A percentile compares a stretch with the other conserved stretches of the same genome.
Conservation (phyloP, 2,329 filamentous ascomycete genomes). For the Beauveria sp. region DNA sequence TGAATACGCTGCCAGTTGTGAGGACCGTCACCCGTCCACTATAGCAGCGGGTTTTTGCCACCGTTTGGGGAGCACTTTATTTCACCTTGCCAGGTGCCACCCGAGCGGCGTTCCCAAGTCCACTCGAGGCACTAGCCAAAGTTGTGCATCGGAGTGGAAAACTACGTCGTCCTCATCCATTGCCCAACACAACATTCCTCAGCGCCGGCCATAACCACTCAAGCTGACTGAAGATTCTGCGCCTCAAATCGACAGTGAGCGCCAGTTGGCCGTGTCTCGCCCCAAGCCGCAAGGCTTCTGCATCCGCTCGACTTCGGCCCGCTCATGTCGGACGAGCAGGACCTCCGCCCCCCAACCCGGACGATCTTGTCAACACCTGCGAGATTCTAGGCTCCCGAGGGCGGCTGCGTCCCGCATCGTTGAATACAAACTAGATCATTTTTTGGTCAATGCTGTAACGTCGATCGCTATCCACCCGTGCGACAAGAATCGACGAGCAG, state of each 20-base stretch:
- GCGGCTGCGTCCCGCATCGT: neutral
- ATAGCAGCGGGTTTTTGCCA: neutral
- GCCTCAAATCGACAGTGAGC: neutral
- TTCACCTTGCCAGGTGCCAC: neutral
- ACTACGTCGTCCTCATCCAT: conserved; percentile 8
- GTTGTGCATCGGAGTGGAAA: conserved; percentile 9
- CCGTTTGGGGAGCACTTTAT: neutral
- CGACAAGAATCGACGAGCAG: conserved; percentile 16
- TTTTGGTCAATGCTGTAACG: conserved; percentile 3
- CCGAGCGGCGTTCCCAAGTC: neutral
- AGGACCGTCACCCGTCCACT: neutral
- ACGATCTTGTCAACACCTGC: conserved; percentile 2
- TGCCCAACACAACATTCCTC: neutral
- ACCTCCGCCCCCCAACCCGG: conserved; percentile 3
- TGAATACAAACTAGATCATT: neutral
- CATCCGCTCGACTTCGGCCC: neutral
- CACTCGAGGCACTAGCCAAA: conserved; percentile 10
- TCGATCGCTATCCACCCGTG: conserved; percentile 9
- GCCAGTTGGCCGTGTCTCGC: neutral
- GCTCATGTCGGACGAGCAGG: conserved; percentile 1
- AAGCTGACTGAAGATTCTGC: neutral
- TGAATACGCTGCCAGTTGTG: no score
- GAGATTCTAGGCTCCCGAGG: neutral
- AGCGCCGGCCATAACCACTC: neutral
- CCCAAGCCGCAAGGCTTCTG: neutral